A percentile compares a stretch with the other conserved stretches of the same genome.
Conservation (phyloP, 176 grass and related monocot species). For the Carex scoparia region DNA sequence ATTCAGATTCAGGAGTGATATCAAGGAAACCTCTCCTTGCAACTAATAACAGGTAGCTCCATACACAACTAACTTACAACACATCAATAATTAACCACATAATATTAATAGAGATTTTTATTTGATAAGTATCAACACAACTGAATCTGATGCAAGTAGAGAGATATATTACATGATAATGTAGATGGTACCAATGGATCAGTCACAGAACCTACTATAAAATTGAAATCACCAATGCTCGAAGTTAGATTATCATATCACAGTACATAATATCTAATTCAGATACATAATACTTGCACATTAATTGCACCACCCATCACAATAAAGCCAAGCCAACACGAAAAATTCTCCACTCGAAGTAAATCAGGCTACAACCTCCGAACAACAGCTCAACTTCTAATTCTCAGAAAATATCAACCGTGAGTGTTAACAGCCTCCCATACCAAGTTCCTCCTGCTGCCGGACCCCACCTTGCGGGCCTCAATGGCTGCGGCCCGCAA, state of each 20-base stretch:
- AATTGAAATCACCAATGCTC: not conserved
- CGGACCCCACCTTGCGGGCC: constrained; percentile 36
- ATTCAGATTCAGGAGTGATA: not conserved
- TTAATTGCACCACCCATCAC: constrained; percentile 4
- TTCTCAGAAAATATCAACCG: constrained; percentile 34
- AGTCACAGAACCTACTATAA: too few relatives aligned
- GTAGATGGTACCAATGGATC: too few relatives aligned
- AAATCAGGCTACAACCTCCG: not conserved
- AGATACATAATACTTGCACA: not conserved
- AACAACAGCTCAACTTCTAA: not conserved
- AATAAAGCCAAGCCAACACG: not conserved
- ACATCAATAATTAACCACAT: not conserved
- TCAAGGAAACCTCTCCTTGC: not conserved
- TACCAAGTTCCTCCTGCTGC: constrained; percentile 49
- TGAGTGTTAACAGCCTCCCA: constrained; percentile 95
- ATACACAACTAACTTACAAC: not conserved
- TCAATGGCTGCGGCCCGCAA: constrained; percentile 75
- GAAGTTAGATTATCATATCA: not conserved
- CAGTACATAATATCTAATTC: constrained; percentile 17
- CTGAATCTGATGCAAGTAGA: not conserved
- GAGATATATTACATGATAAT: not conserved
- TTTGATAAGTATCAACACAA: not conserved
- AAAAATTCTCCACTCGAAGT: constrained; percentile 8
- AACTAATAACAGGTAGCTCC: not conserved
- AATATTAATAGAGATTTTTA: not conserved